Base-by-base conservation (phyloP, 371 early-diverging fungal genomes). In the Circinella umbellata region DNA sequence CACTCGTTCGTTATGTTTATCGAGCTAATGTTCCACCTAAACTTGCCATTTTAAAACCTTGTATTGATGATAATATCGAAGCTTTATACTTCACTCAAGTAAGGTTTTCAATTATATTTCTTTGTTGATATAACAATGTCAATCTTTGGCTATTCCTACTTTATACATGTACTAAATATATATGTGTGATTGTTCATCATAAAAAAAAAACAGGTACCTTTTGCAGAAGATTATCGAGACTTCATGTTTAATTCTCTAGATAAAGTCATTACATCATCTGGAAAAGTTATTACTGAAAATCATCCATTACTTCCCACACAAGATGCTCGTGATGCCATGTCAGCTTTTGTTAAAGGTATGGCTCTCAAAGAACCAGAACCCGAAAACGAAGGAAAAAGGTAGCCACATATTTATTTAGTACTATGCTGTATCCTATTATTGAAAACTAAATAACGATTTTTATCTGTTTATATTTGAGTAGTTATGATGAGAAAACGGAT, bases 1-100 rank as follows among this genome's bases (percentile, higher is more conserved):
- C 92, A 6, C 71, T 95, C 34, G 90, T 88, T 34, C 87, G 92
- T 0, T 92, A 89, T 73, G 90, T 90, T 1, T 70, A 79, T 0
- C 78, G 69, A 13, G 81, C 82, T 18, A 78, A 88, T 51, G 77
- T 84, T 0, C 73, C 78, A 39, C 92, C 92, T 6, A 91, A 86
- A 69, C 64, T 94, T 37, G 93, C 91, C 4, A 67, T 90, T 27
- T 70, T 93, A 7, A 73, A 87, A 36, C 92, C 91, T 0, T 73
- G 82, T 61, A 80, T 86, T 63, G 80, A 76, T 51, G 62, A 73
- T n/a, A 71, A 82, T 14, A 66, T 78, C 69, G 79, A 87, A 42
- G 76, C 80, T 51, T 80, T 88, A 66, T 83, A 86, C 27, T 91
- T 83, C 76, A 77, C 80, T 57, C 87, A 87, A 74, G 90, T 90